Base-by-base conservation (phyloP, 1,284 basidiomycete genomes). In the Phylloboletellus chloephorus region DNA sequence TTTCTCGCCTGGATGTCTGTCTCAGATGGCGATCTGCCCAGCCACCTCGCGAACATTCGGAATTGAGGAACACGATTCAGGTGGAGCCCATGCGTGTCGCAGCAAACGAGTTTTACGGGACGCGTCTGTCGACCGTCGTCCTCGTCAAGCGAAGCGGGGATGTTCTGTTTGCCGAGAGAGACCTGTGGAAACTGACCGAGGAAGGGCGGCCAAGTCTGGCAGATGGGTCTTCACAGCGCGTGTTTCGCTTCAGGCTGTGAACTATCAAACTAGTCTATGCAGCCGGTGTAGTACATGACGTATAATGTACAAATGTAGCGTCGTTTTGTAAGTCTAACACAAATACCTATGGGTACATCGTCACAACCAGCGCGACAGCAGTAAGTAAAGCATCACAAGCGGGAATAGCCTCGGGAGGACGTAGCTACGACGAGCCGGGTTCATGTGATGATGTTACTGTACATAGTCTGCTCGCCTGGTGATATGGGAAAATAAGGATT, bases 101-200 rank as follows among this genome's bases (percentile, higher is more conserved):
- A 40, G 62, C 57, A 6, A 4, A 41, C 37, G 46, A 45, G 43
- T 37, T 57, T 47, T 87, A 86, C 55, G 85, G 74, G 33, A 89
- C 87, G 24, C 79, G 87, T 10, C 62, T 84, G 33, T 76, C 87
- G 40, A 88, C 81, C 6, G 74, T 87, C 33, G 59, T 89, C 30
- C 71, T 89, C 44, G 68, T 89, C 25, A 67, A 71, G 42, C 71
- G 72, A 48, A 71, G 72, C 45, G 81, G 85, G 31, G 58, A 69
- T 25, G 82, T 74, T 9, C 44, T 75, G 11, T 88, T 87, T 54
- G 66, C 82, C 37, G 87, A 89, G 58, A 66, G 82, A 42, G 84
- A 89, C 57, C 66, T 77, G 32, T 88, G 82, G 82, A 58, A 55
- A 43, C 50, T 75, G 32, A 62, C 52, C 30, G 44, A 54, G 11